phyloP scores from a whole-genome alignment of 139 green algal species.

The Picochlorum sp. region DNA sequence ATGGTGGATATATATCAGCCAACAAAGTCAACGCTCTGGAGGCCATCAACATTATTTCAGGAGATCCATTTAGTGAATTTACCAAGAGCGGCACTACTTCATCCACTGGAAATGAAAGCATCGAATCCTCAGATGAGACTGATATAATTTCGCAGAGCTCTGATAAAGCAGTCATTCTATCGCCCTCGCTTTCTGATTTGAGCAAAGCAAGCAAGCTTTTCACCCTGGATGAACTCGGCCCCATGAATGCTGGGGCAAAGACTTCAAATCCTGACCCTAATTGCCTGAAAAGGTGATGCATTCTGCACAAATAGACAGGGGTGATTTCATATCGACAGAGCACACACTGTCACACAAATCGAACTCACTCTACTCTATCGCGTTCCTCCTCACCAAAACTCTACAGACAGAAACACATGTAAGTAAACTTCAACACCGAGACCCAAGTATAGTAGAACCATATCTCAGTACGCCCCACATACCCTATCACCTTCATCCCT shows the following conservation, averaged over 20 bases:
- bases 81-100: conserved; percentile 82
- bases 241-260: conserved; percentile 45
- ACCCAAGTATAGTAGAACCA: no score
- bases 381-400: no score
- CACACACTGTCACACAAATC: no score
- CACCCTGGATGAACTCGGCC: not conserved
- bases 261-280: conserved; percentile 80
- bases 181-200: conserved; percentile 50
- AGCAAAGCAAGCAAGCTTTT: conserved; percentile 71
- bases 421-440: no score
- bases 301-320: no score
- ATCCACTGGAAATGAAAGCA: conserved; percentile 75
- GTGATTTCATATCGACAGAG: no score
- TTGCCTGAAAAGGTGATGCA: conserved; percentile 58
- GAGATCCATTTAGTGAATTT: conserved; percentile 69
- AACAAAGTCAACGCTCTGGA: conserved; percentile 85
- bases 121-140: conserved; percentile 79
- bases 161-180: conserved; percentile 69
- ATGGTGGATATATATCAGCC: conserved; percentile 75
- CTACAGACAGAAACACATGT: no score
- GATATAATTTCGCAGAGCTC: conserved; percentile 88
- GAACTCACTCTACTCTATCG: no score
- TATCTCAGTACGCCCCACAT: no score
- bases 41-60: conserved; percentile 91
- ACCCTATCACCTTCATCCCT: no score